A percentile compares a stretch with the other conserved stretches of the same genome.
Evolutionary conservation across 2,329 filamentous ascomycete species (phyloP).

Genomic region (Ophiocordyceps australis): DNA sequence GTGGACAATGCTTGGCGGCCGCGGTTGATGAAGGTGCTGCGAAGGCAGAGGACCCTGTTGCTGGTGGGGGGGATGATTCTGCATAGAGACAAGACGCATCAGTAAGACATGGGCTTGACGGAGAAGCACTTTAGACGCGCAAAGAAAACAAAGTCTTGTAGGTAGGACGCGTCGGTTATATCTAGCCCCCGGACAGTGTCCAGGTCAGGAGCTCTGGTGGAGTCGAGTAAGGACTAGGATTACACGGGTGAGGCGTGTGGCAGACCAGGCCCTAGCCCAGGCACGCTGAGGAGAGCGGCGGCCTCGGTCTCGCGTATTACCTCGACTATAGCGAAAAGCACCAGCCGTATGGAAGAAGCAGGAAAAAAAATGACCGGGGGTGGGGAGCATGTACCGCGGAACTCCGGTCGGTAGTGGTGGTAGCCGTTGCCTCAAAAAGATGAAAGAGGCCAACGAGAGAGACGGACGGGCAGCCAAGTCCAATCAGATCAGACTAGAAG

Average conservation of each 20-base stretch:
- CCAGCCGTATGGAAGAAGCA: neutral
- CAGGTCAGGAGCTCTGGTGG: constrained; percentile 21
- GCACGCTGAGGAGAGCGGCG: constrained; percentile 18
- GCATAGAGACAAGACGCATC: constrained; percentile 43
- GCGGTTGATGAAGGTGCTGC: constrained; percentile 50
- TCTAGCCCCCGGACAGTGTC: constrained; percentile 25
- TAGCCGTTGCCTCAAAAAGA: no score
- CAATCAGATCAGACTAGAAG: constrained; percentile 1
- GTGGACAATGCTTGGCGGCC: constrained; percentile 55
- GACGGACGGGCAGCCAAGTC: constrained; percentile 2
- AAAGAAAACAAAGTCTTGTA: constrained; percentile 17
- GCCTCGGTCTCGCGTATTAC: constrained; percentile 12
- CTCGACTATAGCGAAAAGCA: constrained; percentile 3
- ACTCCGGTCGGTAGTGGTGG: neutral
- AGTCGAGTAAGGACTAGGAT: constrained; percentile 26
- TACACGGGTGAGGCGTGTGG: constrained; percentile 27
- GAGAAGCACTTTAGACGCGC: constrained; percentile 15
- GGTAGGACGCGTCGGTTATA: constrained; percentile 31
- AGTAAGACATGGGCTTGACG: constrained; percentile 25
- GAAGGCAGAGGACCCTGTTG: constrained; percentile 53
- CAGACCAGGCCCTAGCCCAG: constrained; percentile 21
- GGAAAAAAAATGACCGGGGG: no score
- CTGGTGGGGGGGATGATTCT: constrained; percentile 61
- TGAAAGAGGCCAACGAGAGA: neutral
- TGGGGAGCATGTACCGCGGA: constrained; percentile 1